Percentiles rank a stretch among this genome's conserved stretches.
Evolutionary conservation across 83 land plant genomes (phyloP).

Genomic region (Picea abies): DNA sequence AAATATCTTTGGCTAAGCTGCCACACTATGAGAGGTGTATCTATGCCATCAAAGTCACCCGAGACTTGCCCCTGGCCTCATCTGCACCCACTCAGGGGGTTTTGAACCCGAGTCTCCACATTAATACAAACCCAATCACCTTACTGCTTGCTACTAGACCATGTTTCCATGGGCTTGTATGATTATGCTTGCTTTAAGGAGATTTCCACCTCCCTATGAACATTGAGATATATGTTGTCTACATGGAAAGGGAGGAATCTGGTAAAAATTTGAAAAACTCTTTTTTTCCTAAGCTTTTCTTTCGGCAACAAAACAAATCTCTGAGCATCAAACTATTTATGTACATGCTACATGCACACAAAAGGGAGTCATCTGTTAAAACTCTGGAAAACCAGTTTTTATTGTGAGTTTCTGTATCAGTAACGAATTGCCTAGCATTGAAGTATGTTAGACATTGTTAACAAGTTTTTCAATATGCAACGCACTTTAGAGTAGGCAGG

Average conservation of each 20-base stretch:
- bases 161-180: neutral
- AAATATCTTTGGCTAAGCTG: too few relatives aligned
- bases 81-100: too few relatives aligned
- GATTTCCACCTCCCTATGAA: neutral
- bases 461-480: neutral
- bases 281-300: neutral
- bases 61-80: too few relatives aligned
- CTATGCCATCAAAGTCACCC: too few relatives aligned
- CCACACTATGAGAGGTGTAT: too few relatives aligned
- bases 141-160: too few relatives aligned
- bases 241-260: neutral
- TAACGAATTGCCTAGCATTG: neutral
- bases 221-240: neutral
- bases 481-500: neutral
- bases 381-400: neutral
- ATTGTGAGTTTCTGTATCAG: neutral
- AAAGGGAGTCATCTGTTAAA: too few relatives aligned
- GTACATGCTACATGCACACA: too few relatives aligned
- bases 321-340: neutral
- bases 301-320: neutral
- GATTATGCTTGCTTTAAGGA: neutral
- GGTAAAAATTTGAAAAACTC: neutral
- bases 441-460: neutral
- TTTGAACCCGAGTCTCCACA: too few relatives aligned
- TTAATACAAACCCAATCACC: too few relatives aligned